phyloP scores from a whole-genome alignment of 2,329 filamentous ascomycete genomes.

The Curvularia eragrostidis region DNA sequence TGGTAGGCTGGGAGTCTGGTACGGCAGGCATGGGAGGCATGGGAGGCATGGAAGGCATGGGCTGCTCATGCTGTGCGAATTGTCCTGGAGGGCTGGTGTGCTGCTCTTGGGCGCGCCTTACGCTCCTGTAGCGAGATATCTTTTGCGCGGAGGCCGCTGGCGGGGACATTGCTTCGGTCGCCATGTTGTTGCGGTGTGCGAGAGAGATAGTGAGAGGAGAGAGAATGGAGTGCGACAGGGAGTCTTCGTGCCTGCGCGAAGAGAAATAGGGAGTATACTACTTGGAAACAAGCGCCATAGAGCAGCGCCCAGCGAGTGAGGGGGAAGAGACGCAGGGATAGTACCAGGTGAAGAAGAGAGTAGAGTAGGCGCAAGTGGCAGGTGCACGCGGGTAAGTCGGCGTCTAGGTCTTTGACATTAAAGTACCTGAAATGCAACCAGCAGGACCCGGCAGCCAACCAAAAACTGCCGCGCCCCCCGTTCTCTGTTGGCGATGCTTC shows the following conservation, averaged over 20 bases:
- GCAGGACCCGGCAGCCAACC: slow-evolving; percentile 12
- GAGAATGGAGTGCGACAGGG: slow-evolving; percentile 27
- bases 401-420: slow-evolving; percentile 19
- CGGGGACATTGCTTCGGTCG: slow-evolving; percentile 37
- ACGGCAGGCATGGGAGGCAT: slow-evolving; percentile 36
- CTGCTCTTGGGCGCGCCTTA: slow-evolving; percentile 56
- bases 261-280: slow-evolving; percentile 27
- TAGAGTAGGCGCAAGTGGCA: slow-evolving; percentile 23
- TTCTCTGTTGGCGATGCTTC: slow-evolving; percentile 14
- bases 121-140: slow-evolving; percentile 65
- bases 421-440: slow-evolving; percentile 22
- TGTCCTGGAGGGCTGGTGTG: slow-evolving; percentile 22
- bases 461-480: slow-evolving; percentile 5
- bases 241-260: slow-evolving; percentile 30
- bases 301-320: slow-evolving; percentile 16
- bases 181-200: slow-evolving; percentile 47
- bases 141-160: slow-evolving; percentile 47
- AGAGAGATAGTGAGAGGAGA: too few relatives aligned
- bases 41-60: slow-evolving; percentile 18
- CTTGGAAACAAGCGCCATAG: slow-evolving; percentile 19
- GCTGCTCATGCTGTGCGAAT: slow-evolving; percentile 21
- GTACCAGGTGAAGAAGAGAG: slow-evolving; percentile 15
- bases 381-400: slow-evolving; percentile 33
- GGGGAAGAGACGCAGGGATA: slow-evolving; percentile 14
- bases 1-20: slow-evolving; percentile 30